phyloP scores from a whole-genome alignment of 2,329 filamentous ascomycete species.

The Aphanoascus verrucosus region DNA sequence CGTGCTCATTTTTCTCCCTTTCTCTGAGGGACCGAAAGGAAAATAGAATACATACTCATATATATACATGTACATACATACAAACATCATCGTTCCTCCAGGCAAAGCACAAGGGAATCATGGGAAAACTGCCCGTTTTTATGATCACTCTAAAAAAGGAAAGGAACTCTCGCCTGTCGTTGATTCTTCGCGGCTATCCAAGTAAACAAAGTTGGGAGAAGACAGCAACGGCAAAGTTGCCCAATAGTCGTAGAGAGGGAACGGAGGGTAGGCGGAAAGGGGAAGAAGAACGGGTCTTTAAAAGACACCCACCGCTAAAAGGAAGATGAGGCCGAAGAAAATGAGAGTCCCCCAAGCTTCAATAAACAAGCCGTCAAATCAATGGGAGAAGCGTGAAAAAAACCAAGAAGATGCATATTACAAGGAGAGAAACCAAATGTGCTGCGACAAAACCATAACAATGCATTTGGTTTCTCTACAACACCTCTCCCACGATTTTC shows the following conservation, averaged over 20 bases:
- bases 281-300: not conserved
- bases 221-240: not conserved
- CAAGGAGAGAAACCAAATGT: not conserved
- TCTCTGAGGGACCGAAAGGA: no score
- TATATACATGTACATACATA: slow-evolving; percentile 4
- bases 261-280: not conserved
- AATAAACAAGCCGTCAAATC: not conserved
- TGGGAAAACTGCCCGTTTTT: not conserved
- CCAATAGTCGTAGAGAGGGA: not conserved
- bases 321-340: not conserved
- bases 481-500: slow-evolving; percentile 94
- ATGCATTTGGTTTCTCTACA: slow-evolving; percentile 41
- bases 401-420: not conserved
- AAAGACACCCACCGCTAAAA: not conserved
- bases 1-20: no score
- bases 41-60: slow-evolving; percentile 1
- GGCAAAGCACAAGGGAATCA: not conserved
- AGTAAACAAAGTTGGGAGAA: not conserved
- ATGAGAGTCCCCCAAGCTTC: not conserved
- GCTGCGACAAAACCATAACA: not conserved
- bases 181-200: not conserved
- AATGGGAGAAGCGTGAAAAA: not conserved
- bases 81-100: not conserved
- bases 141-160: slow-evolving; percentile 1
- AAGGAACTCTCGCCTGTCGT: not conserved